These are phyloP conservation scores for Leishmania martiniquensis DNA, from an alignment of 208 protist genomes.

Conservation along the genomic window DNA sequence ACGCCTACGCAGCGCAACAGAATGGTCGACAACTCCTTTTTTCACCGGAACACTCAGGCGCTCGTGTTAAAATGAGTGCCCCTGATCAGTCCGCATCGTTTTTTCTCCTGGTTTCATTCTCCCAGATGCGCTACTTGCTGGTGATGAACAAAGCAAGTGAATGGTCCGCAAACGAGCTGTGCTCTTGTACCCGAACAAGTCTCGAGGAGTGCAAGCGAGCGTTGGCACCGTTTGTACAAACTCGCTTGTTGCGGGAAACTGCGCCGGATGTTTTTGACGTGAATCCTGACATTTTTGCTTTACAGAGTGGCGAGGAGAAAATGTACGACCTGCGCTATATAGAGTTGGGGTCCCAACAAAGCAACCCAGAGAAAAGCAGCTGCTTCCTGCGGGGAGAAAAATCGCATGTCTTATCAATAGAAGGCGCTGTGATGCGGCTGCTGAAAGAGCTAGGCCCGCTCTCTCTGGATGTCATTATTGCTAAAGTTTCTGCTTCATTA, in stretches of 20 bases:
- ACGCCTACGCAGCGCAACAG: constrained; percentile 7
- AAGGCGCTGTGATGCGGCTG: constrained; percentile 14
- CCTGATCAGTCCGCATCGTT: constrained; percentile 1
- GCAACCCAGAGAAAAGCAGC: constrained; percentile 24
- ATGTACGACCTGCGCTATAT: constrained; percentile 24
- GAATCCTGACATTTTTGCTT: neutral
- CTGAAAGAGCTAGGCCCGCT: constrained; percentile 25
- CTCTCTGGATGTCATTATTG: constrained; percentile 17
- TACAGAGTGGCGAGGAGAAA: neutral
- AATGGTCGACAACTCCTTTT: constrained; percentile 27
- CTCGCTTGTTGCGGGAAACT: constrained; percentile 19
- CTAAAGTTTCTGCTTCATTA: constrained; percentile 7
- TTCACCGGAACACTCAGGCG: constrained; percentile 31
- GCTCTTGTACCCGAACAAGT: constrained; percentile 5
- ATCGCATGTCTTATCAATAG: constrained; percentile 24
- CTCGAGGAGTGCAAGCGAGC: constrained; percentile 24
- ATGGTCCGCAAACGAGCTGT: constrained; percentile 26
- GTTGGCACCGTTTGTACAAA: constrained; percentile 25
- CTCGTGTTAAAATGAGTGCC: constrained; percentile 18
- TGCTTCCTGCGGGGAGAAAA: constrained; percentile 20
- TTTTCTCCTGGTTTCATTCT: constrained; percentile 25
- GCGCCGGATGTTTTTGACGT: constrained; percentile 8
- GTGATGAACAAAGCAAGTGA: constrained; percentile 22
- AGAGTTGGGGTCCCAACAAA: constrained; percentile 28
- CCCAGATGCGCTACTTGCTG: constrained; percentile 27